Conservation (phyloP, 2,329 filamentous ascomycete genomes). For the Xylaria polymorpha region DNA sequence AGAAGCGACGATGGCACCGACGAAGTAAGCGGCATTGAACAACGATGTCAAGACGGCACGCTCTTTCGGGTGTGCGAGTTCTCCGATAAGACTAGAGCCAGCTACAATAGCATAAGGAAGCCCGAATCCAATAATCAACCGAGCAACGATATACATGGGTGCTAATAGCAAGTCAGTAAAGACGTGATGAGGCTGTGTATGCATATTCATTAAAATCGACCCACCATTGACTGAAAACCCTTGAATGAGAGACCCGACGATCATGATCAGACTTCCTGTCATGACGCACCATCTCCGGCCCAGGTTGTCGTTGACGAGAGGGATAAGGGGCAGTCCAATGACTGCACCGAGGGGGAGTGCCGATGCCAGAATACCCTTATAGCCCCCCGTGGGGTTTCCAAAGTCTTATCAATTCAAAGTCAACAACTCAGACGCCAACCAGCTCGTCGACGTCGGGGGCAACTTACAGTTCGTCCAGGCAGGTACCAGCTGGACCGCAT, state of each 20-base stretch:
- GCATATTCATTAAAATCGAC: slow-evolving; percentile 26
- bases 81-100: slow-evolving; percentile 68
- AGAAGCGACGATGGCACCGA: slow-evolving; percentile 63
- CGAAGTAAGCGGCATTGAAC: slow-evolving; percentile 69
- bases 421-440: background rate
- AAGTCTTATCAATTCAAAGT: slow-evolving; percentile 43
- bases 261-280: slow-evolving; percentile 63
- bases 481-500: slow-evolving; percentile 54
- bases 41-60: slow-evolving; percentile 68
- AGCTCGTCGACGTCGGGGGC: background rate
- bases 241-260: slow-evolving; percentile 64
- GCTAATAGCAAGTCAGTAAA: slow-evolving; percentile 49
- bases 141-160: slow-evolving; percentile 70
- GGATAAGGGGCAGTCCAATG: slow-evolving; percentile 62
- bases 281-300: slow-evolving; percentile 65
- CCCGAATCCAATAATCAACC: slow-evolving; percentile 70
- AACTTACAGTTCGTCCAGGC: slow-evolving; percentile 52
- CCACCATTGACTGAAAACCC: slow-evolving; percentile 59
- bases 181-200: background rate
- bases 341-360: slow-evolving; percentile 65
- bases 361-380: slow-evolving; percentile 61
- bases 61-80: slow-evolving; percentile 70
- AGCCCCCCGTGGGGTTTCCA: slow-evolving; percentile 48
- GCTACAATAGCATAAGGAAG: slow-evolving; percentile 70
- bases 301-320: slow-evolving; percentile 62